Evolutionary conservation across 163 green algal species (phyloP).

Genomic region (Scenedesmus sp.): DNA sequence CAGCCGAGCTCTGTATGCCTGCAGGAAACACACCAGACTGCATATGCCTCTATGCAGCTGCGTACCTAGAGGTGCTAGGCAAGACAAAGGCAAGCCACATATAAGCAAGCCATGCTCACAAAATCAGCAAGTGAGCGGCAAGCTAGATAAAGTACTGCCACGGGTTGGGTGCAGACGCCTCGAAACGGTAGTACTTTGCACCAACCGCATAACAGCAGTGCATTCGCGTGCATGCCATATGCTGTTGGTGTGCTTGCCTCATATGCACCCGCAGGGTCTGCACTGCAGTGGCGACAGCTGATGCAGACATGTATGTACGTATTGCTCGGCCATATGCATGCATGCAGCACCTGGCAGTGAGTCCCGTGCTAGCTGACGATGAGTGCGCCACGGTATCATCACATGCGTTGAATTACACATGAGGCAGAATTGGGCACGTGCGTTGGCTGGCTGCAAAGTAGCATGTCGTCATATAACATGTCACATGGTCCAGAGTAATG

Average conservation of each 20-base stretch:
- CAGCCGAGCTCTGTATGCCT: neutral
- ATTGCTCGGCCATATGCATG: too few species aligned
- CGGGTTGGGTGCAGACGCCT: too few species aligned
- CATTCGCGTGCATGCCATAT: neutral
- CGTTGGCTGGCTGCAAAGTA: too few species aligned
- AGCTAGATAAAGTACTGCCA: neutral
- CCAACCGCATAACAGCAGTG: neutral
- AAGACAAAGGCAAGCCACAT: neutral
- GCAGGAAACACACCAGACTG: neutral
- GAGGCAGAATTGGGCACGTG: too few species aligned
- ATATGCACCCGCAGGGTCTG: too few species aligned
- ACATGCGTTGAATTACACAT: too few species aligned
- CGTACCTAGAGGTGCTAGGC: neutral
- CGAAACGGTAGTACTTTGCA: too few species aligned
- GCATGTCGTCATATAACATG: neutral
- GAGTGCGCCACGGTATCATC: too few species aligned
- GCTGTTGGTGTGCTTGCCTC: neutral
- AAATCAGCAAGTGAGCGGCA: neutral
- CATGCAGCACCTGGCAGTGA: too few species aligned
- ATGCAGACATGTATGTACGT: too few species aligned
- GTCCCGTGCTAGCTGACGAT: too few species aligned
- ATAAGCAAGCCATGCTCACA: neutral
- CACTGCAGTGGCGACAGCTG: too few species aligned
- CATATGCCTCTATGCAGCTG: neutral
- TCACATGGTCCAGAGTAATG: neutral